Evolutionary conservation across 2,329 filamentous ascomycete genomes (phyloP), one percentile per base, ranked within the genome.

Genomic region (Penicillium aurantiogriseum): DNA sequence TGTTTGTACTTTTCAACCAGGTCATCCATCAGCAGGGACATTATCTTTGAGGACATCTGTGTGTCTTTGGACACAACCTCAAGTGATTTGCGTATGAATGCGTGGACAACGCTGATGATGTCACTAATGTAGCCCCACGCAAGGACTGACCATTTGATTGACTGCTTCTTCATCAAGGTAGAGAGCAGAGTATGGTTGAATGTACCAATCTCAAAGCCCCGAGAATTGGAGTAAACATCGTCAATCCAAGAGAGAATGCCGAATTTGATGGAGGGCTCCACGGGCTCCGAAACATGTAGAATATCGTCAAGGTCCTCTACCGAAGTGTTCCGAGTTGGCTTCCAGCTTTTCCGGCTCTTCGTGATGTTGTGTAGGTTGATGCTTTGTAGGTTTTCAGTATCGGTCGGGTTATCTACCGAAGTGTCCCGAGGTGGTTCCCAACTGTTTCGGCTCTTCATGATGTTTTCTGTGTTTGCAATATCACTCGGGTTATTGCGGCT

Each of bases 141-240:
- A 2, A 88, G 65, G 0, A 58, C 48, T 0, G 73, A 63, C 86
- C 86, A 88, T 13, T 82, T 84, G 13, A 63, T 59, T 0, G 83
- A 79, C 54, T 88, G 84, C 38, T 80, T 76, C 27, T 77, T 77
- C 67, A 88, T 85, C 0, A 76, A 60, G 3, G 60, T 50, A 40
- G 38, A 40, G 1, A 40, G 38, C 13, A 40, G 15, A 6, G 19
- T 23, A 23, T 23, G 38, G 6, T 40, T 23, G 11, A 40, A 23
- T 40, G 11, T 40, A 8, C 19, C 38, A 8, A 40, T 40, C 36
- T 42, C 39, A 15, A 42, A 42, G 19, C 39, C 39, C 21, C 39
- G 21, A 42, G 39, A 42, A 19, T 23, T 42, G 13, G 39, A 42
- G 39, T 42, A 42, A 9, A 42, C 7, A 4, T 0, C 7, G 13